A percentile compares a stretch with the other conserved stretches of the same genome.
Conservation (phyloP, 768 basidiomycete genomes). For the Solioccasus polychromus region DNA sequence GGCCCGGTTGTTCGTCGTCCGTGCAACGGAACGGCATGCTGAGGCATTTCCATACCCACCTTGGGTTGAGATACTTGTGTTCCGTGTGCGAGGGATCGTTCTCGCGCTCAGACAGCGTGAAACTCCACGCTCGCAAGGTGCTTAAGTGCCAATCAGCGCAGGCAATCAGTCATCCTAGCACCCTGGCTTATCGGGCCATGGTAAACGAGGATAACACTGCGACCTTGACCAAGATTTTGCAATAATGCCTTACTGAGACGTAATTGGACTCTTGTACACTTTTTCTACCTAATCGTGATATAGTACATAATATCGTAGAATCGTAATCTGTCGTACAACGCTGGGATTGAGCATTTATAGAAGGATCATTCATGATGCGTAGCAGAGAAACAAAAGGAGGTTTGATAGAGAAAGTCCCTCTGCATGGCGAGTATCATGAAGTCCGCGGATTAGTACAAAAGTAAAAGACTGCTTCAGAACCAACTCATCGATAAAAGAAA, state of each 20-base stretch:
- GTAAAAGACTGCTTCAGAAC: too few species aligned
- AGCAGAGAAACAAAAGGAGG: conserved; percentile 6
- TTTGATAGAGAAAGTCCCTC: background rate
- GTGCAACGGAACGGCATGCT: conserved; percentile 7
- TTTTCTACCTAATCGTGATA: conserved; percentile 8
- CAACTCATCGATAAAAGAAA: background rate
- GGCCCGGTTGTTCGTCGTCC: conserved; percentile 11
- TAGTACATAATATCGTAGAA: conserved; percentile 13
- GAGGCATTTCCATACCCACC: conserved; percentile 17
- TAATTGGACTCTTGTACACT: background rate
- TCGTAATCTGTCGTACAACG: conserved; percentile 10
- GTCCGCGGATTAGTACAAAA: conserved; percentile 4
- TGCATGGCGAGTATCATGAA: conserved; percentile 8
- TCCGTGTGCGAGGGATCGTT: conserved; percentile 13
- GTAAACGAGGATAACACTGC: conserved; percentile 5
- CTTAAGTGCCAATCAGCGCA: background rate
- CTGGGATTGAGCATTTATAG: background rate
- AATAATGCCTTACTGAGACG: background rate
- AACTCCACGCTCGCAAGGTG: conserved; percentile 4
- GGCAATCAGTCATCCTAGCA: conserved; percentile 15
- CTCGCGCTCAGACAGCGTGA: conserved; percentile 18
- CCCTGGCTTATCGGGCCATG: conserved; percentile 7
- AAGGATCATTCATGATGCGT: conserved; percentile 3
- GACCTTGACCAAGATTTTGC: conserved; percentile 19
- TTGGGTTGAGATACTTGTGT: conserved; percentile 17